Conservation (phyloP, 768 basidiomycete species). For the Suillus plorans region DNA sequence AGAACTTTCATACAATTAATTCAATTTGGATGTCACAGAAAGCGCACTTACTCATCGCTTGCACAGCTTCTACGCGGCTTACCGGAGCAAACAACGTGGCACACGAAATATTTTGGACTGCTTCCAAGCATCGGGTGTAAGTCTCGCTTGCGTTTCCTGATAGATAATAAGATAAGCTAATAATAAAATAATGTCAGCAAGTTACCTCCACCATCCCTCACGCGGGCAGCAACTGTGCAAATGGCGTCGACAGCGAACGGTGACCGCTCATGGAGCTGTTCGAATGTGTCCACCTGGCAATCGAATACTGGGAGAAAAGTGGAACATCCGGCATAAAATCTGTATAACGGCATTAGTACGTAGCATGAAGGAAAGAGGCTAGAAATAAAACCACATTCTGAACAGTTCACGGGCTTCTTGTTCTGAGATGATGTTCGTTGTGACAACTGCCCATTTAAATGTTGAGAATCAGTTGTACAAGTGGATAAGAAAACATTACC, state of each 20-base stretch:
- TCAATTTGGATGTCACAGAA: neutral
- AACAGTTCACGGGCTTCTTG: constrained; percentile 85
- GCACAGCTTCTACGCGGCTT: constrained; percentile 81
- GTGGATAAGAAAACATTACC: constrained; percentile 41
- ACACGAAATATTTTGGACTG: constrained; percentile 83
- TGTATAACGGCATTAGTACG: constrained; percentile 31
- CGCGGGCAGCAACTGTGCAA: constrained; percentile 90
- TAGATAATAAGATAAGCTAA: constrained; percentile 12
- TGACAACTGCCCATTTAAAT: constrained; percentile 58
- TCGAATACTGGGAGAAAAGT: constrained; percentile 91
- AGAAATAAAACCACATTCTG: constrained; percentile 53
- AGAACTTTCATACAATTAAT: constrained; percentile 52
- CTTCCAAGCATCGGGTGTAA: constrained; percentile 71
- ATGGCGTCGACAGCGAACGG: constrained; percentile 93
- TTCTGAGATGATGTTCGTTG: constrained; percentile 78
- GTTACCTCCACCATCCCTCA: constrained; percentile 85
- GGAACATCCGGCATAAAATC: constrained; percentile 92
- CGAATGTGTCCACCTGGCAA: constrained; percentile 77
- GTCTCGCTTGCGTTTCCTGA: constrained; percentile 74
- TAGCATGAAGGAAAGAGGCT: constrained; percentile 5
- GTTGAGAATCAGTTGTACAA: constrained; percentile 5
- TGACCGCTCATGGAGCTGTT: constrained; percentile 81
- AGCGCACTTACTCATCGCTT: constrained; percentile 80
- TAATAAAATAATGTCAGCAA: neutral
- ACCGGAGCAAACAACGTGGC: constrained; percentile 89